Evolutionary conservation across 768 basidiomycete species (phyloP), one percentile per base, ranked within the genome.

Genomic region (Macrocybe gigantea): DNA sequence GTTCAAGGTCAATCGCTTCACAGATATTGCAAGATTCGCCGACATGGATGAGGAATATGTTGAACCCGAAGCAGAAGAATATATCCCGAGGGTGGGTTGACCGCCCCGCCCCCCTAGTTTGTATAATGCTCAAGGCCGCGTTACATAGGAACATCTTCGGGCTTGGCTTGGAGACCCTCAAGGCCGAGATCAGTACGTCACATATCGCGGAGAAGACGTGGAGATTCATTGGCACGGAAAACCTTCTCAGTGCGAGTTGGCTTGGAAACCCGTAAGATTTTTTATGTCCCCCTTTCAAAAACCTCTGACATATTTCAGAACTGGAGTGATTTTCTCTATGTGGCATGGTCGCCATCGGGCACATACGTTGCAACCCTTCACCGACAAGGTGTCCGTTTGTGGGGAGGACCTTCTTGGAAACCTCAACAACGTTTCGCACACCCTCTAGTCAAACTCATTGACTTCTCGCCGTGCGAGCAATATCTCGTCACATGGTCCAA

Each of bases 401-500:
- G 94, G 92, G 95, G 93, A 41, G 96, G 96, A 9, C 67, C 84
- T 29, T 91, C 90, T 8, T 97, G 91, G 85, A 82, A 86, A 54
- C 83, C 79, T 41, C 83, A 90, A 53, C 85, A 88, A 60, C 86
- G 91, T 40, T 97, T 96, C 62, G 93, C 93, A 11, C 96, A 99
- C 65, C 93, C 93, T 5, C 75, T 94, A 47, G 92, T 95, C 59
- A 93, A 93, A 66, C 77, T 97, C 42, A 85, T 99, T 63, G 94
- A 97, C 65, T 98, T 98, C 68, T 97, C 95, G 7, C 93, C 96
- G 3, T 89, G 88, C 70, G 96, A 99, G 68, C 83, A 89, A 49
- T 98, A 95, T 69, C 70, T 99, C 50, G 90, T 98, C 59, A 98
- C 96, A 37, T 97, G 93, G 91, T 97, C 96, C 1, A 86, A 92